Evolutionary conservation across 2,329 filamentous ascomycete species (phyloP), one percentile per base, ranked within the genome.

Genomic region (Apiospora kogelbergensis): DNA sequence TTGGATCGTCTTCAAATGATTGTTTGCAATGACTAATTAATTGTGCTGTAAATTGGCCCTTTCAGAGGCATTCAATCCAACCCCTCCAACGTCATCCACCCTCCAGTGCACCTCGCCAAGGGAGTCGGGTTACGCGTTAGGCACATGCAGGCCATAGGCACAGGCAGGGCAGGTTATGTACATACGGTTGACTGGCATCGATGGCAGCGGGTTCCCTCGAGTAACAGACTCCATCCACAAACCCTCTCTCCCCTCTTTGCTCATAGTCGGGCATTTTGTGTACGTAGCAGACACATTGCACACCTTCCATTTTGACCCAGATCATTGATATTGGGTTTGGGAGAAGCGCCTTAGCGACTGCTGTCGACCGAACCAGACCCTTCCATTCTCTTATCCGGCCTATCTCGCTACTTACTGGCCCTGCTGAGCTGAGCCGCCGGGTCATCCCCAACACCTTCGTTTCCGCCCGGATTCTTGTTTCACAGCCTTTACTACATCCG

Each of bases 171-270:
- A 45, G 42, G 42, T 33, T 57, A 57, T 57, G 48, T 57, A 57
- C 26, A 37, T 37, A 33, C 53, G n/a, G 33, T 33, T 33, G 53
- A 22, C 53, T 37, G 53, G 53, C 30, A 60, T 37, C 53, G 20
- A 60, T 37, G n/a, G 17, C 53, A 30, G 53, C 53, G 53, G 53
- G 53, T 60, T 60, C 30, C 15, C 53, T 60, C 30, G 30, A 60
- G 53, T n/a, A 60, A 37, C 53, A n/a, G 30, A 37, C 53, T 60
- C 53, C 53, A 60, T 60, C 53, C 30, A 60, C 53, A 60, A 60
- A 60, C 53, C 53, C 53, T 60, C 53, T 60, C 48, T 30, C 53
- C 53, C 53, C 53, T 60, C 53, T 60, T 60, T 60, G 53, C 53
- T 60, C 53, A 37, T 26, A 37, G 53, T 60, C 53, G 53, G 53